Evolutionary conservation across 495 filamentous ascomycete genomes (phyloP), one percentile per base, ranked within the genome.

Genomic region (Lasiosphaeria miniovina): DNA sequence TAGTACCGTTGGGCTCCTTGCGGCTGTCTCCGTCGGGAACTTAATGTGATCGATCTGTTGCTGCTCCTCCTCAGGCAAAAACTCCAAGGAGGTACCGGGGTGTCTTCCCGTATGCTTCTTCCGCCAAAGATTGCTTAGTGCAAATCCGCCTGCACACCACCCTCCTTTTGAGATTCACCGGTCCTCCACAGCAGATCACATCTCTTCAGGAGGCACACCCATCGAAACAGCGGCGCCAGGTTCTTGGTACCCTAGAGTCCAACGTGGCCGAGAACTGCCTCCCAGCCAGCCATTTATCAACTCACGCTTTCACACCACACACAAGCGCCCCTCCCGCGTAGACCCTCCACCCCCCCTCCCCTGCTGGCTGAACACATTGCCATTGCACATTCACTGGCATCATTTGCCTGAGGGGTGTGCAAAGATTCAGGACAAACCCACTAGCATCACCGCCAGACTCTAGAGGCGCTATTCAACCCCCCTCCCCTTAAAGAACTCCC

Each of bases 121-220:
- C 59, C 52, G 59, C 55, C 56, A 63, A 54, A 61, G 58, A 68
- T 55, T 67, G 52, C 59, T 59, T 58, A 50, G 56, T 67, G 65
- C 67, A 67, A 38, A 45, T 55, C 52, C 49, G 56, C 61, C 61
- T 62, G 64, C 64, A 52, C 51, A 51, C 54, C 40, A 60, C 65
- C 52, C 36, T 61, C 52, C 52, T 68, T 59, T 55, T 63, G 63
- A 67, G 56, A 65, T 60, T 58, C 53, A 55, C 57, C 54, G 54
- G 52, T 41, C 52, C 49, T 31, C 9, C 24, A 34, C 35, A 61
- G 58, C 63, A 62, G 61, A 64, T 61, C 59, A 60, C 54, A 43
- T 61, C 48, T 59, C 45, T 17, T 62, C 53, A 54, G 52, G 33
- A 45, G 60, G 49, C 50, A 46, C 34, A 49, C 34, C 38, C 50